Base-by-base conservation (phyloP, 208 protist genomes). In the Acanthamoeba divionensis region DNA sequence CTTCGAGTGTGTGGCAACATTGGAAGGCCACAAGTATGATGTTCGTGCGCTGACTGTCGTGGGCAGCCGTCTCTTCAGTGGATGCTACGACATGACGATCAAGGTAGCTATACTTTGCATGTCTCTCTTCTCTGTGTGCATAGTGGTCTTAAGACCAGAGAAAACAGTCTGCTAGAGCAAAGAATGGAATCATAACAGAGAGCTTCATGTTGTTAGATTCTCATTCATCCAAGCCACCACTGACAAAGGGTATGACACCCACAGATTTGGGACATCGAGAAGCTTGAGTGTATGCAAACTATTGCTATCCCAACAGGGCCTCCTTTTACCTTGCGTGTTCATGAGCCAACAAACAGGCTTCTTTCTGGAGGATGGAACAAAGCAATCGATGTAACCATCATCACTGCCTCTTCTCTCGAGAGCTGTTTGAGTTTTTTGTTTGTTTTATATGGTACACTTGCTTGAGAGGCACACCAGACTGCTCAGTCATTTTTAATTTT, bases 41-140 rank as follows among this genome's bases (percentile, higher is more conserved):
- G 55, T 79, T 6, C 8, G 67, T 12, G 67, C 67, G 7, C 33
- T 79, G 29, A 79, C 67, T 5, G 67, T 79, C 45, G 7, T 5
- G 5, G 41, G 55, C 10, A 29, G 31, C 24, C 7, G 67, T 18
- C 67, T 79, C 15, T 79, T 57, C 67, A 79, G 67, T 52, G 67
- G 67, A 9, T 79, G 67, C 41, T 79, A 79, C 41, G 67, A 79
- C 41, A 79, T 79, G 67, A 79, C 67, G 6, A 79, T 79, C 7
- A 79, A 52, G 67, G 67, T 79, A 52, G 24, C 38, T 45, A 7
- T n/a, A n/a, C n/a, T n/a, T n/a, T n/a, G n/a, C n/a, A n/a, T n/a
- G n/a, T n/a, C n/a, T n/a, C n/a, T n/a, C n/a, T n/a, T n/a, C n/a
- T n/a, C n/a, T n/a, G n/a, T n/a, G n/a, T n/a, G n/a, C n/a, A n/a